These are phyloP conservation scores for Oryza meyeriana DNA, from an alignment of 176 grass and related monocot genomes.

Conservation along the genomic window DNA sequence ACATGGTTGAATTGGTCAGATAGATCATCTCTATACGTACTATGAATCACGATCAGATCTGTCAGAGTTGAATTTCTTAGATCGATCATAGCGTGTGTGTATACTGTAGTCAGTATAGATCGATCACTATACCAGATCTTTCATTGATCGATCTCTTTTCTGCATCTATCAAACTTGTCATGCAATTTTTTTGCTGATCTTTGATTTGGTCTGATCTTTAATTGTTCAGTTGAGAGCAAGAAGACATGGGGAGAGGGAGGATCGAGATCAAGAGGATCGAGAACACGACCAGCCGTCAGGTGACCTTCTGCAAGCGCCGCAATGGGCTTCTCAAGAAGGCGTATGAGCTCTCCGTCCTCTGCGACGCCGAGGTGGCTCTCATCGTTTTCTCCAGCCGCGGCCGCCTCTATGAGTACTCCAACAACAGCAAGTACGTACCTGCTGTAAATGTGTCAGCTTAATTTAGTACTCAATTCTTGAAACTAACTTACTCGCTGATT, in stretches of 20 bases:
- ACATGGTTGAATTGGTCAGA: neutral
- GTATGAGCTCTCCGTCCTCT: slow-evolving; percentile 81
- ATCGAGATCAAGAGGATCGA: slow-evolving; percentile 89
- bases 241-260: slow-evolving; percentile 62
- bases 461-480: neutral
- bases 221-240: neutral
- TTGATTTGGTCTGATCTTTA: neutral
- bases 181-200: neutral
- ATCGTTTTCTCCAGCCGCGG: slow-evolving; percentile 90
- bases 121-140: neutral
- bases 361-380: slow-evolving; percentile 73
- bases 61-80: neutral
- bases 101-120: no score
- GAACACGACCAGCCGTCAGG: slow-evolving; percentile 76
- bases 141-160: neutral
- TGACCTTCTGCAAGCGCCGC: slow-evolving; percentile 80
- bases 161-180: neutral
- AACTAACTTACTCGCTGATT: neutral
- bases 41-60: neutral
- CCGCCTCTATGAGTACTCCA: slow-evolving; percentile 96
- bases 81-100: neutral
- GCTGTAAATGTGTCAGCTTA: neutral
- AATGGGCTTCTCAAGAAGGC: slow-evolving; percentile 87
- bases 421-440: slow-evolving; percentile 74
- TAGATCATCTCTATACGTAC: neutral